These are phyloP conservation scores for Selenicereus undatus DNA, from an alignment of 148 eudicot genomes.

Conservation along the genomic window DNA sequence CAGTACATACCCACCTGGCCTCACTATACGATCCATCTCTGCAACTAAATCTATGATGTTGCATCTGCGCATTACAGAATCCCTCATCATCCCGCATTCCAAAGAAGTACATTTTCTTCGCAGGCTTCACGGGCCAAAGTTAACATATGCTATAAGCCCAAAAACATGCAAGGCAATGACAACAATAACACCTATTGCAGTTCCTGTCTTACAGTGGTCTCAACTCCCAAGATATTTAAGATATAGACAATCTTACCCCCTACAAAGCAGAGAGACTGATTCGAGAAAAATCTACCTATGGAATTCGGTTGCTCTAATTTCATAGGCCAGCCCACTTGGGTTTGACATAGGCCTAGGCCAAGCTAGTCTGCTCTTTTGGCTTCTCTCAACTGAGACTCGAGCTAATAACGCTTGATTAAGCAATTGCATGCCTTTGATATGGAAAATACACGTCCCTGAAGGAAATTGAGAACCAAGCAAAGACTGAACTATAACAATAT, in stretches of 20 bases:
- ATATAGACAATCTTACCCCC: too few relatives aligned
- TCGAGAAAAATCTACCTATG: too few relatives aligned
- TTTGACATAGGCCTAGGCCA: neutral
- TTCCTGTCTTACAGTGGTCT: too few relatives aligned
- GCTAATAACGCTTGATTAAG: neutral
- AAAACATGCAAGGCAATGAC: too few relatives aligned
- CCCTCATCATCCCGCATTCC: neutral
- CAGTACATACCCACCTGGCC: conserved; percentile 76
- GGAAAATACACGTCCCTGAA: neutral
- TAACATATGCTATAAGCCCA: too few relatives aligned
- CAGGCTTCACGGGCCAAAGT: neutral
- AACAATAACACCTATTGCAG: too few relatives aligned
- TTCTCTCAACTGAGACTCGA: neutral
- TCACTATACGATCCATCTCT: conserved; percentile 81
- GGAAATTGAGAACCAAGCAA: neutral
- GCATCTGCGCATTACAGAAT: conserved; percentile 44
- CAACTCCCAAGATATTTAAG: too few relatives aligned
- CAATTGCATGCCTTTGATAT: neutral
- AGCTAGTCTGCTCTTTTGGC: neutral
- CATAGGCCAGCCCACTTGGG: neutral
- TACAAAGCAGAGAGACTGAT: neutral
- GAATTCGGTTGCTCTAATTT: too few relatives aligned
- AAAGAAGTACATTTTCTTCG: neutral
- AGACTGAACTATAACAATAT: neutral
- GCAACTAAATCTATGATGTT: conserved; percentile 57